Evolutionary conservation across 2,329 filamentous ascomycete species (phyloP).

Genomic region (Teratosphaeria nubilosa): DNA sequence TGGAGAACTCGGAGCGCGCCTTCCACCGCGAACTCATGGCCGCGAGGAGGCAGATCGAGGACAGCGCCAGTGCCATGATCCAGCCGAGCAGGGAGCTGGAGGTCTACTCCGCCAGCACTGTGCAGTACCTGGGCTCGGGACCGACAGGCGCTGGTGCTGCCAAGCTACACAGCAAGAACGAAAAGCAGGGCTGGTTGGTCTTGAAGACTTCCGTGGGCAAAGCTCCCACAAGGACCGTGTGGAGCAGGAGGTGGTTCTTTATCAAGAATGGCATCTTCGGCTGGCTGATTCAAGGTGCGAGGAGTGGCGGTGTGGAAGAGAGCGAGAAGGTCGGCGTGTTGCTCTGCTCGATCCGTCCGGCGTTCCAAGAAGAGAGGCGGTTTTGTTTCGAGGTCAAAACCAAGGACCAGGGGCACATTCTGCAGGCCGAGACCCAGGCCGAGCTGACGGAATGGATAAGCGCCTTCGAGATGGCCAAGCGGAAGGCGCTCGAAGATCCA

Average conservation of each 20-base stretch:
- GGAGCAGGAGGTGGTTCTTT: constrained; percentile 91
- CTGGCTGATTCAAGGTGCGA: constrained; percentile 73
- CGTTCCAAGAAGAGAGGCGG: constrained; percentile 81
- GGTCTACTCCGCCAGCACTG: constrained; percentile 81
- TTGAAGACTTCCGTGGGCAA: constrained; percentile 74
- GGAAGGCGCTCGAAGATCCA: constrained; percentile 72
- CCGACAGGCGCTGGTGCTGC: constrained; percentile 30
- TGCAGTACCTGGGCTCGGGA: constrained; percentile 69
- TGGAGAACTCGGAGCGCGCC: constrained; percentile 77
- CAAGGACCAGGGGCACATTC: constrained; percentile 77
- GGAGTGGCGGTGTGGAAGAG: constrained; percentile 78
- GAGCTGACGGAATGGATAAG: constrained; percentile 93
- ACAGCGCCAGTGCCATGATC: constrained; percentile 56
- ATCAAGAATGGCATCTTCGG: constrained; percentile 93
- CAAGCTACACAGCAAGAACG: constrained; percentile 26
- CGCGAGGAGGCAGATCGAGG: constrained; percentile 73
- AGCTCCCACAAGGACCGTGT: constrained; percentile 68
- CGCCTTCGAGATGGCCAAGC: constrained; percentile 88
- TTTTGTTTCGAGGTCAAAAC: constrained; percentile 99
- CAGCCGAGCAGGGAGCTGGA: constrained; percentile 87
- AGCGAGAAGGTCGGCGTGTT: constrained; percentile 93
- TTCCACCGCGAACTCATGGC: constrained; percentile 74
- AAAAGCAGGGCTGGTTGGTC: constrained; percentile 95
- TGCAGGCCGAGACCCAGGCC: constrained; percentile 84
- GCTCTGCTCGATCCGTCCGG: constrained; percentile 83